Evolutionary conservation across 768 basidiomycete genomes (phyloP).

Genomic region (Psilocybe cubensis): DNA sequence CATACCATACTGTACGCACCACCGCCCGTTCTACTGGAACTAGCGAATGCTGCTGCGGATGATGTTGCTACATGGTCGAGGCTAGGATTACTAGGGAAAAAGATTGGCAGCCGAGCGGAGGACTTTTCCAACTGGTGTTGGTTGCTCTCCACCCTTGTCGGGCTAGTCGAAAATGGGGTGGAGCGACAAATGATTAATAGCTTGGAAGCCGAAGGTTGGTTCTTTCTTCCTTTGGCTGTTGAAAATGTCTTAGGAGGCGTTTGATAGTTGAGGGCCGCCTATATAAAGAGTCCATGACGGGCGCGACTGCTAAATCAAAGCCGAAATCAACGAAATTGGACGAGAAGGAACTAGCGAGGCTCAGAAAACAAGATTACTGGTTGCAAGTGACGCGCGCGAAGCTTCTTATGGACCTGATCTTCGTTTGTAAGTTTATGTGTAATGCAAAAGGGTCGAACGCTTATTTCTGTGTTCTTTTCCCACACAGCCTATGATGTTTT

Average conservation of each 20-base stretch:
- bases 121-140: conserved; percentile 87
- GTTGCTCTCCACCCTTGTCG: conserved; percentile 79
- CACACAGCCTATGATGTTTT: conserved; percentile 79
- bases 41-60: conserved; percentile 75
- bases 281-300: conserved; percentile 72
- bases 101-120: conserved; percentile 68
- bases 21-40: conserved; percentile 80
- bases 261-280: conserved; percentile 68
- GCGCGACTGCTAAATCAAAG: conserved; percentile 69
- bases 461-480: conserved; percentile 12
- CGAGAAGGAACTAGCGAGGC: conserved; percentile 68
- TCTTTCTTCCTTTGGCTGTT: conserved; percentile 1
- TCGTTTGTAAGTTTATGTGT: conserved; percentile 67
- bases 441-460: background rate
- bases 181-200: conserved; percentile 73
- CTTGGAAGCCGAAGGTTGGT: conserved; percentile 64
- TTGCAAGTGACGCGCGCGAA: conserved; percentile 70
- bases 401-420: conserved; percentile 82
- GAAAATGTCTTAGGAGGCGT: conserved; percentile 2
- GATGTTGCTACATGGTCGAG: conserved; percentile 78
- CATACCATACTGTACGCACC: conserved; percentile 79
- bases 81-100: conserved; percentile 70
- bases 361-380: conserved; percentile 79
- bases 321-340: conserved; percentile 61
- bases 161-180: conserved; percentile 82